phyloP scores from a whole-genome alignment of 768 basidiomycete species.

The Boletales sp. region DNA sequence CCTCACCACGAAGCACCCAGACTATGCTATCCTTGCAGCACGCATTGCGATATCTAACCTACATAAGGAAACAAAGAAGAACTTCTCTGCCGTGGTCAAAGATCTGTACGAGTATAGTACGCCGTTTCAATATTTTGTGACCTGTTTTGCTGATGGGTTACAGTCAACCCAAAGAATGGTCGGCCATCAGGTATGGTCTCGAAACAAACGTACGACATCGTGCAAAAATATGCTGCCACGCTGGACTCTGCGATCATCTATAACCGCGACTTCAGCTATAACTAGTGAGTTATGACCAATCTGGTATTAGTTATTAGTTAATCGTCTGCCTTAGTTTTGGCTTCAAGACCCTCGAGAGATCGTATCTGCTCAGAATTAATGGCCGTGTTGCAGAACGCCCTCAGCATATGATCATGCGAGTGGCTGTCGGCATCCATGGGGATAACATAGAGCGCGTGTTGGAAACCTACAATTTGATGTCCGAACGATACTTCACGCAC shows the following conservation, averaged over 20 bases:
- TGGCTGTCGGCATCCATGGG: slow-evolving; percentile 96
- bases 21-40: slow-evolving; percentile 97
- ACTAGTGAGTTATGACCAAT: slow-evolving; percentile 56
- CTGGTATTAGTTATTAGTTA: neutral
- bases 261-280: slow-evolving; percentile 97
- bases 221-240: slow-evolving; percentile 73
- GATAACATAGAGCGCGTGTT: slow-evolving; percentile 81
- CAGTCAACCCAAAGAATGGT: slow-evolving; percentile 95
- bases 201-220: slow-evolving; percentile 75
- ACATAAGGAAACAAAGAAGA: slow-evolving; percentile 99
- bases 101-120: slow-evolving; percentile 87
- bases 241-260: slow-evolving; percentile 97
- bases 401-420: slow-evolving; percentile 99
- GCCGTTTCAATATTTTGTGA: slow-evolving; percentile 17
- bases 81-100: slow-evolving; percentile 85
- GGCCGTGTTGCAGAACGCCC: slow-evolving; percentile 95
- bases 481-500: slow-evolving; percentile 97
- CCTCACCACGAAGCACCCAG: slow-evolving; percentile 94
- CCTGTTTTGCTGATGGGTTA: neutral
- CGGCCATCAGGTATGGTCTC: slow-evolving; percentile 88
- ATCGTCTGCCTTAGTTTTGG: slow-evolving; percentile 63
- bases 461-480: slow-evolving; percentile 95
- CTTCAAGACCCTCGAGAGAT: slow-evolving; percentile 99
- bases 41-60: slow-evolving; percentile 98
- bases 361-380: slow-evolving; percentile 91